phyloP scores from a whole-genome alignment of 1,284 basidiomycete genomes.

The Ustilago esculenta region DNA sequence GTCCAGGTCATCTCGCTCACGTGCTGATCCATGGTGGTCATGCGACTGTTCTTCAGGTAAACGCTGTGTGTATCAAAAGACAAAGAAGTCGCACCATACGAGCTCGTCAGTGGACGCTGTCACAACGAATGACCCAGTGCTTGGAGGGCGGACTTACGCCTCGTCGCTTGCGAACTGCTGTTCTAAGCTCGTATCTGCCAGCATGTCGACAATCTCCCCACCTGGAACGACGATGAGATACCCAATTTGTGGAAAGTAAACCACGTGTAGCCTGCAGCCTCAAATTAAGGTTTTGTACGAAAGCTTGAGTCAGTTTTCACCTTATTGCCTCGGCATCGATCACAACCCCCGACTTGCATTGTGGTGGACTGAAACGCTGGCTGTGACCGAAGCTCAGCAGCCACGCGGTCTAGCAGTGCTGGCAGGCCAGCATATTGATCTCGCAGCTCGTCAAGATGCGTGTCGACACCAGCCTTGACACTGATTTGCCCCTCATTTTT shows the following conservation, averaged over 20 bases:
- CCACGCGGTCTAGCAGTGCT: constrained; percentile 13
- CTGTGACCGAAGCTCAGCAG: constrained; percentile 16
- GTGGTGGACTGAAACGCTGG: constrained; percentile 19
- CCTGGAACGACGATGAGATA: constrained; percentile 37
- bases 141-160: constrained; percentile 7
- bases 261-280: constrained; percentile 20
- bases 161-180: constrained; percentile 29
- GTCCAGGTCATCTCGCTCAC: constrained; percentile 17
- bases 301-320: too few species aligned
- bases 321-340: too few species aligned
- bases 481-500: constrained; percentile 21
- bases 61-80: constrained; percentile 9
- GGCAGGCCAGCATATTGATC: constrained; percentile 13
- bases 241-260: constrained; percentile 50
- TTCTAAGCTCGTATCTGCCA: constrained; percentile 20
- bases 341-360: constrained; percentile 15
- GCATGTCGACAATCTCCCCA: constrained; percentile 23
- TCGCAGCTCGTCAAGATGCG: constrained; percentile 32
- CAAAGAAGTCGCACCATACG: not conserved
- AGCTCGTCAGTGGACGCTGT: not conserved
- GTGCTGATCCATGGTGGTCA: constrained; percentile 22
- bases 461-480: constrained; percentile 27
- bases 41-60: constrained; percentile 39
- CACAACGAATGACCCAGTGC: too few species aligned
- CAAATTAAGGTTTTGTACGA: too few species aligned